Percentiles rank a stretch among this genome's conserved stretches.
phyloP scores from a whole-genome alignment of 108 stramenopile genomes.

The Chaetoceros tenuissimus region DNA sequence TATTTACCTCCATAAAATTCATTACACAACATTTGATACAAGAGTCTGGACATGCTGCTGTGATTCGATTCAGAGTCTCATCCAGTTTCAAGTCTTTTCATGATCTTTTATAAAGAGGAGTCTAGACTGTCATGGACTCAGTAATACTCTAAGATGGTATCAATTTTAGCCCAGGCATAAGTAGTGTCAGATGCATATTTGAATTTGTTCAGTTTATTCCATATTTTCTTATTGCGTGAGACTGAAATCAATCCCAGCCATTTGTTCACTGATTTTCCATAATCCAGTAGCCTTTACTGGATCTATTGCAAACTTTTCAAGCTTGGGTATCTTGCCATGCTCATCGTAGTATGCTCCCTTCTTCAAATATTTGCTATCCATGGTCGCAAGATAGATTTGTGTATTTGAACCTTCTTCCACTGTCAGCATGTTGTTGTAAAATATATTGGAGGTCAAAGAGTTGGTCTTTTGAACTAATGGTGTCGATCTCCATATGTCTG shows the following conservation, averaged over 20 bases:
- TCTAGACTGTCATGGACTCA: no score
- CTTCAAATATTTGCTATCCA: constrained; percentile 1
- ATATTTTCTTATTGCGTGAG: no score
- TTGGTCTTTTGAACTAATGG: constrained; percentile 27
- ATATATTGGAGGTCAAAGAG: constrained; percentile 6
- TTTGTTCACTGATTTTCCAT: constrained; percentile 34
- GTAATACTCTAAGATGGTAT: no score
- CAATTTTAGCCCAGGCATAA: no score
- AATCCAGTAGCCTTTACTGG: constrained; percentile 14
- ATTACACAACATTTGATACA: no score
- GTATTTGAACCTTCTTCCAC: constrained; percentile 43
- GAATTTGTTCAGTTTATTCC: no score
- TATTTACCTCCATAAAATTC: no score
- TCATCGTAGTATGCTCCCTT: constrained; percentile 25
- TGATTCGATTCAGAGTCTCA: no score
- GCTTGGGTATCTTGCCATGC: constrained; percentile 15
- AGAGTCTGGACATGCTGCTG: no score
- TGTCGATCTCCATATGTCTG: constrained; percentile 33
- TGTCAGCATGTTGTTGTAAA: constrained; percentile 18
- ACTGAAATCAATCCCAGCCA: constrained; percentile 32
- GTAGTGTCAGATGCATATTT: no score
- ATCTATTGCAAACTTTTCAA: constrained; percentile 32
- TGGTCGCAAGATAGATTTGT: constrained; percentile 35
- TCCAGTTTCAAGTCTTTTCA: no score
- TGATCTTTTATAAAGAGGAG: no score